Evolutionary conservation across 2,329 filamentous ascomycete genomes (phyloP).

Genomic region (Macrophomina phaseolina): DNA sequence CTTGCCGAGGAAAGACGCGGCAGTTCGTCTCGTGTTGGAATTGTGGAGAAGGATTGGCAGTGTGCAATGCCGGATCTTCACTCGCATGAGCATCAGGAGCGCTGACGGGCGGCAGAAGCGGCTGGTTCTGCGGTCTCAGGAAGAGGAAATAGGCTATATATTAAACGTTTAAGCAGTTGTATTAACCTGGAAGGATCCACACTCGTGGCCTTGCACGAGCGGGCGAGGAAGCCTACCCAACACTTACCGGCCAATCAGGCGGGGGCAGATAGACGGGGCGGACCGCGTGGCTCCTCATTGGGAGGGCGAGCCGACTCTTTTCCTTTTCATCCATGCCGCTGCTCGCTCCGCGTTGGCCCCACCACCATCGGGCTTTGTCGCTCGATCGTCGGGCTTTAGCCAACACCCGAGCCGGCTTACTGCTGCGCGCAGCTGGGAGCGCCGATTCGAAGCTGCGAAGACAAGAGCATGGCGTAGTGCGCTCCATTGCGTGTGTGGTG

Average conservation of each 20-base stretch:
- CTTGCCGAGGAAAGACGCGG: background rate
- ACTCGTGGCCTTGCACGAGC: background rate
- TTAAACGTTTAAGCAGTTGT: conserved; percentile 1
- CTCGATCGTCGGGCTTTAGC: conserved; percentile 8
- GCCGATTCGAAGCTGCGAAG: background rate
- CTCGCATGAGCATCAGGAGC: background rate
- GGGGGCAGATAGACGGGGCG: background rate
- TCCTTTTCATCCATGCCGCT: background rate
- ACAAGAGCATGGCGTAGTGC: background rate
- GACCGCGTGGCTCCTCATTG: background rate
- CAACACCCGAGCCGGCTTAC: background rate
- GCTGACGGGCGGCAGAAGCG: background rate
- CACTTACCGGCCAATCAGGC: background rate
- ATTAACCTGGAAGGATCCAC: conserved; percentile 3
- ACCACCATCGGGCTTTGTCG: conserved; percentile 5
- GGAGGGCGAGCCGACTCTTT: background rate
- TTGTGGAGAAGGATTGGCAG: background rate
- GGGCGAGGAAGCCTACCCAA: background rate
- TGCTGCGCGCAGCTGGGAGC: background rate
- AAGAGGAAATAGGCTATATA: background rate
- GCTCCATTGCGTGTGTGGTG: background rate
- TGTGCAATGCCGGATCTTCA: background rate
- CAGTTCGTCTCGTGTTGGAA: background rate
- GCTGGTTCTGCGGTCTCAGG: background rate
- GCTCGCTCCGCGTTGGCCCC: background rate